A percentile compares a stretch with the other conserved stretches of the same genome.
Evolutionary conservation across 768 basidiomycete species (phyloP).

Genomic region (Kwoniella sp.): DNA sequence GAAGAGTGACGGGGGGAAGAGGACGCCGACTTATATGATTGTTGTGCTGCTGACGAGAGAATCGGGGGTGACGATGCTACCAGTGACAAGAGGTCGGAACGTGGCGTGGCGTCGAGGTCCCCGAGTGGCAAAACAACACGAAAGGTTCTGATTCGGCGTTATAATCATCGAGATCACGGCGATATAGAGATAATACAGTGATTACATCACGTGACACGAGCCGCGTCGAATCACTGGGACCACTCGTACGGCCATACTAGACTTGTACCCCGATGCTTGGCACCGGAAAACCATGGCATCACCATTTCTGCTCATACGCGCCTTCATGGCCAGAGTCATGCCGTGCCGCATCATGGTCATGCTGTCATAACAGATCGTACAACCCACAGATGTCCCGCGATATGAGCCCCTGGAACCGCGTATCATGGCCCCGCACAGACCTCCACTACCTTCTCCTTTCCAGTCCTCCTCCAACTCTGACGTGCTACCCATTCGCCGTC

Average conservation of each 20-base stretch:
- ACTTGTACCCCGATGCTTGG: no score
- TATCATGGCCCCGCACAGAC: not conserved
- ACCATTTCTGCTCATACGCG: no score
- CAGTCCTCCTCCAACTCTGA: constrained; percentile 28
- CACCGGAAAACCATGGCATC: no score
- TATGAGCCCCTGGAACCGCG: no score
- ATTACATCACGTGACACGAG: constrained; percentile 14
- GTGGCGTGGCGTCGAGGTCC: not conserved
- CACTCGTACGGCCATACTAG: no score
- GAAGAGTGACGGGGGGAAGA: not conserved
- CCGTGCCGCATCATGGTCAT: no score
- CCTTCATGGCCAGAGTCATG: no score
- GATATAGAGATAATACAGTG: constrained; percentile 1
- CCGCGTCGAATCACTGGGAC: no score
- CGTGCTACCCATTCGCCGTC: constrained; percentile 8
- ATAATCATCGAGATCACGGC: constrained; percentile 10
- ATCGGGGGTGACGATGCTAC: constrained; percentile 5
- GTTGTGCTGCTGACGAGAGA: constrained; percentile 1
- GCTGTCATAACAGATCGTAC: no score
- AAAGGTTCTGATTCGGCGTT: constrained; percentile 16
- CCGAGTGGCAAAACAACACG: constrained; percentile 19
- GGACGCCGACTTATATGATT: not conserved
- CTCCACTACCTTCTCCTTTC: constrained; percentile 15
- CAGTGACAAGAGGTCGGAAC: no score
- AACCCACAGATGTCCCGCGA: no score